Base-by-base conservation (phyloP, 73 alveolate species). In the Paramecium pentaurelia region DNA sequence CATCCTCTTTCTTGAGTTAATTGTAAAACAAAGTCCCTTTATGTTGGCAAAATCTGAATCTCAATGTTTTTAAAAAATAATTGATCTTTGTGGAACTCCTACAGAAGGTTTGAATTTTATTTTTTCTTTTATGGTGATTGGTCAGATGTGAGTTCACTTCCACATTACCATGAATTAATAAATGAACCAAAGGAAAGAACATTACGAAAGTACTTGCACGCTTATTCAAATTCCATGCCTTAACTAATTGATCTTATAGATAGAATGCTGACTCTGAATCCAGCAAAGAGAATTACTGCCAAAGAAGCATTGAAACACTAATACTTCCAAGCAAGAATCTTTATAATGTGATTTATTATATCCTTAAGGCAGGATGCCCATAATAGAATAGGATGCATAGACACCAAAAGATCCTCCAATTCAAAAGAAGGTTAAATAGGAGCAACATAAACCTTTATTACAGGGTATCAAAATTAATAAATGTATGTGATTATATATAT, bases 11-110 rank as follows among this genome's bases (percentile, higher is more conserved):
- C 32, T 80, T 25, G 91, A 80, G 75, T 40, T 80, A 6, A 22
- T 80, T 4, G 58, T 80, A 11, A 80, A 80, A 25, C 16, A 45
- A 25, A 45, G 77, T 80, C 91, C 91, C 16, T 80, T 80, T 64
- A 7, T 45, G 49, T 27, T 80, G 16, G 42, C 91, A 14, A 80
- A 45, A 25, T 80, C 91, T 4, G 91, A 80, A 47, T 22, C 77
- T 27, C 75, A 80, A 47, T 45, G 71, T 44, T 80, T 80, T 49
- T 27, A 8, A 12, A 40, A 42, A 49, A 80, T 80, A 10, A 42
- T 27, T 6, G 73, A 80, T 27, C 58, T 80, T 22, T 80, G 91
- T 80, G 91, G 91, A 22, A 80, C 91, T 27, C 91, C 91, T n/a
- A 2, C 8, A 2, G 91, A 80, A 80, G 87, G 87, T 73, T 73